Evolutionary conservation across 106 monocot genomes (phyloP).

Genomic region (Dactylorhiza incarnata): DNA sequence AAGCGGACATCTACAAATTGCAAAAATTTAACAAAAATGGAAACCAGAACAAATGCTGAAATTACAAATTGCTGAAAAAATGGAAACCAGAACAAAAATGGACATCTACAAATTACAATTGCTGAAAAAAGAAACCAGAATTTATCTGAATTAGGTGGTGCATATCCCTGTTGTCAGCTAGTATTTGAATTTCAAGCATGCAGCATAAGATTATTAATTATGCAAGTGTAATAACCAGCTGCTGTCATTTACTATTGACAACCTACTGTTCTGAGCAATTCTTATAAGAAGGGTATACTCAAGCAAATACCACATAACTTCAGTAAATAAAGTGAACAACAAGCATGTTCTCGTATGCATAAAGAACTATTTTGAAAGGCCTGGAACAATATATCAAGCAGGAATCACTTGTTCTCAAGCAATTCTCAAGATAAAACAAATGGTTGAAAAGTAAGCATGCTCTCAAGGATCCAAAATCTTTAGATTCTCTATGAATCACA

Average conservation of each 20-base stretch:
- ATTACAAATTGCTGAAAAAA: too few relatives aligned
- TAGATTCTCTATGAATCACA: too few relatives aligned
- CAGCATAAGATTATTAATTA: constrained; percentile 21
- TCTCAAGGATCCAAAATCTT: too few relatives aligned
- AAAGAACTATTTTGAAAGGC: neutral
- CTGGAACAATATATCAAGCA: neutral
- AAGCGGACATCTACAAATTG: too few relatives aligned
- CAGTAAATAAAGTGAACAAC: neutral
- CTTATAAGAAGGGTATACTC: neutral
- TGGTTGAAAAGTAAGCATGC: too few relatives aligned
- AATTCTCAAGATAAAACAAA: neutral
- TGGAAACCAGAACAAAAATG: too few relatives aligned
- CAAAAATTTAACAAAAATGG: too few relatives aligned
- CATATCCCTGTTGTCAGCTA: constrained; percentile 99
- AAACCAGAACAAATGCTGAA: too few relatives aligned
- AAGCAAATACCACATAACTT: neutral
- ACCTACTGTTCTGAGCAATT: neutral
- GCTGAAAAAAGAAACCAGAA: too few relatives aligned
- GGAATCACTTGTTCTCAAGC: neutral
- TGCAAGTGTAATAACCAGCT: neutral
- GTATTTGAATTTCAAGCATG: constrained; percentile 69
- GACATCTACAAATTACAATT: too few relatives aligned
- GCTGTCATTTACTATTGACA: neutral
- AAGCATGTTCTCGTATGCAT: neutral
- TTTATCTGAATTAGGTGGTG: constrained; percentile 99